Base-by-base conservation (phyloP, 257 asterid genomes). In the Anisodus acutangulus region DNA sequence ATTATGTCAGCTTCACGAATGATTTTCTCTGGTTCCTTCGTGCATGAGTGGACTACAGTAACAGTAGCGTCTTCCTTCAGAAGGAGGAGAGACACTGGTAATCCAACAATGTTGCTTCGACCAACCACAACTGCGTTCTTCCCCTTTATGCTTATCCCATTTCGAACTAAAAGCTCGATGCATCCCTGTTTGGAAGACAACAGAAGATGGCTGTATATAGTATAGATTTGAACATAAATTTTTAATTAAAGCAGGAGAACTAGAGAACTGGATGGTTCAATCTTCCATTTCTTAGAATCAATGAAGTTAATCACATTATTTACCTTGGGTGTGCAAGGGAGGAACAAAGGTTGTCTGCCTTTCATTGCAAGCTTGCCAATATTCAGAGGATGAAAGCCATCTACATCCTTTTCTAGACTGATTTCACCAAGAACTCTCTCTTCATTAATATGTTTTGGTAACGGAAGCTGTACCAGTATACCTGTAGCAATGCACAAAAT, bases 341-440 rank as follows among this genome's bases (percentile, higher is more conserved):
- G 92, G 88, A 93, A 96, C 78, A 94, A 84, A 72, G 99, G 99
- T 81, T 94, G 94, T 91, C 98, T 90, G 90, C 98, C 98, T 87
- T 93, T 96, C 99, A 96, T 96, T n/a, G 99, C 98, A 88, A 96
- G 94, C 90, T 94, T 94, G 85, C 99, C 98, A 79, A 96, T 93
- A 90, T 96, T 93, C 49, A 92, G 88, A 82, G 99, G 99, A 88
- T 94, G 98, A 90, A 96, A 96, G 26, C 98, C 99, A 86, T 96
- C 99, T 1, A 94, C 99, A 86, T 96, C 99, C 88, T 96, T 96
- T 37, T 89, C 97, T 70, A 96, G 89, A 74, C 95, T 92, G 83
- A 96, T 94, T 88, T 96, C 98, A 54, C 85, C 83, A 60, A 96
- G 80, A 17, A 96, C 90, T 71, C 88, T 93, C 92, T 93, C 99